A percentile compares a stretch with the other conserved stretches of the same genome.
Conservation (phyloP, 306 rosid species). For the Quercus rubra region DNA sequence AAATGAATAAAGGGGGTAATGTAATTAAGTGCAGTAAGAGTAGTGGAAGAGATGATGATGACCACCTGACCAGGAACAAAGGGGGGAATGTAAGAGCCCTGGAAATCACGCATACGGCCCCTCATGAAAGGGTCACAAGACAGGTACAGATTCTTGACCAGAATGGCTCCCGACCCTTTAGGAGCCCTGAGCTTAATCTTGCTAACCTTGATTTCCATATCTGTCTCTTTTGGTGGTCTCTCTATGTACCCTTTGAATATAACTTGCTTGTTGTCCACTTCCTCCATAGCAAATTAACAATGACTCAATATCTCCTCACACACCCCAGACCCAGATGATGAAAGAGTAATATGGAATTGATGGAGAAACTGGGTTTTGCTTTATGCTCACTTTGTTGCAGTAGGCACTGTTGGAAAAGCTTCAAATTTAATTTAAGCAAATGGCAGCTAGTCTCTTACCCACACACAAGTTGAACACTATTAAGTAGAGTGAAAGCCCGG, state of each 20-base stretch:
- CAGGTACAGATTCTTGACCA: slow-evolving; percentile 51
- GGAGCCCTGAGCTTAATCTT: slow-evolving; percentile 32
- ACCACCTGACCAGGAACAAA: slow-evolving; percentile 46
- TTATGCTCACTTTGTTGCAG: no score
- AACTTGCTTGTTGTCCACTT: slow-evolving; percentile 47
- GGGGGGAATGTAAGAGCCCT: slow-evolving; percentile 39
- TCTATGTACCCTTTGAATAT: slow-evolving; percentile 36
- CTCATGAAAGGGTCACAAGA: slow-evolving; percentile 58
- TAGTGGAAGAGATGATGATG: background rate
- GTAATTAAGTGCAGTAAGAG: background rate
- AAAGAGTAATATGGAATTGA: no score
- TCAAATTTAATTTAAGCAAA: no score
- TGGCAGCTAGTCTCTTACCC: no score
- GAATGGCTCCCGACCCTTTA: slow-evolving; percentile 29
- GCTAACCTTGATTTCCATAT: slow-evolving; percentile 32
- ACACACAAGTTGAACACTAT: no score
- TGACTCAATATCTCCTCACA: background rate
- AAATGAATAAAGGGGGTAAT: background rate
- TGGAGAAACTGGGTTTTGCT: no score
- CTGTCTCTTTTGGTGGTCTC: slow-evolving; percentile 36
- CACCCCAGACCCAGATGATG: no score
- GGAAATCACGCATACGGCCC: slow-evolving; percentile 53
- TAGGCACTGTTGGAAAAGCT: no score
- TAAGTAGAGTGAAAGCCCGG: no score
- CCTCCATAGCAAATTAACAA: slow-evolving; percentile 4